Evolutionary conservation across 257 asterid species (phyloP).

Genomic region (Gentiana straminea): DNA sequence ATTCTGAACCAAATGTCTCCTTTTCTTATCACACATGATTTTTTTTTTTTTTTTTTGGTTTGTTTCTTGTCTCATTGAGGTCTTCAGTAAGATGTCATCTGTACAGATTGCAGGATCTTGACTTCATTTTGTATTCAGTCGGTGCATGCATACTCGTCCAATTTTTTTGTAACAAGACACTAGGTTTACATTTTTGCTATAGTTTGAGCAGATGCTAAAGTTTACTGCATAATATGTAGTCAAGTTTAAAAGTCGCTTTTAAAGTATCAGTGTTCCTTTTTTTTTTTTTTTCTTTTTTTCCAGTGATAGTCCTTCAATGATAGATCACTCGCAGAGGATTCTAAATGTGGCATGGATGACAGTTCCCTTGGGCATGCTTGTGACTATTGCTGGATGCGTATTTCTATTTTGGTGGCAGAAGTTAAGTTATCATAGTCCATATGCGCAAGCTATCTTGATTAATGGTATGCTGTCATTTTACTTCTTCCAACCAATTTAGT

Average conservation of each 20-base stretch:
- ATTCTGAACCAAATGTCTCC: too few relatives aligned
- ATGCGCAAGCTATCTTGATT: slow-evolving; percentile 82
- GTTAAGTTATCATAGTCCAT: slow-evolving; percentile 55
- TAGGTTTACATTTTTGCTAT: too few relatives aligned
- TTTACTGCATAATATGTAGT: too few relatives aligned
- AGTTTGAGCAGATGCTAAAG: too few relatives aligned
- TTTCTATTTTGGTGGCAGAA: slow-evolving; percentile 86
- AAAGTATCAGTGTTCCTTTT: background rate
- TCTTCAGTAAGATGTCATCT: too few relatives aligned
- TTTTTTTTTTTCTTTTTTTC: slow-evolving; percentile 20
- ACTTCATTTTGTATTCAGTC: too few relatives aligned
- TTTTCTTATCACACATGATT: too few relatives aligned
- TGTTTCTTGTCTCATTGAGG: too few relatives aligned
- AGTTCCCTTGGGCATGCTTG: slow-evolving; percentile 59
- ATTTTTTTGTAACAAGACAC: too few relatives aligned
- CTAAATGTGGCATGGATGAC: slow-evolving; percentile 90
- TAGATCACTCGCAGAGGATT: slow-evolving; percentile 51
- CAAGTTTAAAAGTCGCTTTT: background rate
- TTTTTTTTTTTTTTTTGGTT: too few relatives aligned
- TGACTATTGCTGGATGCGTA: slow-evolving; percentile 48
- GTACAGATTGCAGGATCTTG: too few relatives aligned
- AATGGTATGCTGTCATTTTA: slow-evolving; percentile 37
- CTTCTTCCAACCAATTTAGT: background rate
- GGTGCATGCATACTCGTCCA: too few relatives aligned
- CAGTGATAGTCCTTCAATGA: slow-evolving; percentile 58